Evolutionary conservation across 75 land plant genomes (phyloP).

Genomic region (Selaginella tamariscina): DNA sequence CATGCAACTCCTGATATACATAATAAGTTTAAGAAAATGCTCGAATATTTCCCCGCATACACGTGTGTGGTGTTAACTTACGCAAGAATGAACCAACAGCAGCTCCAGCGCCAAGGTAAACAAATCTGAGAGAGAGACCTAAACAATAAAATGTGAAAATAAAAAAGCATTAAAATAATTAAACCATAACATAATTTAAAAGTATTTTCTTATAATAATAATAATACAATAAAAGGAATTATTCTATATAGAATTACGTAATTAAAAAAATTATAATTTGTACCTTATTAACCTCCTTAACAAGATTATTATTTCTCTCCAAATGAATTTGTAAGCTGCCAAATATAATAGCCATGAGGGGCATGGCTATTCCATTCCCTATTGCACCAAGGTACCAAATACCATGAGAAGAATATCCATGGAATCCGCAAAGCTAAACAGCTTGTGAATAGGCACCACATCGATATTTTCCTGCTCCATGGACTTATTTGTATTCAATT

Average conservation of each 20-base stretch:
- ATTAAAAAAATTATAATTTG: background rate
- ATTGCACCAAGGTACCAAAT: background rate
- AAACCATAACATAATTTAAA: no score
- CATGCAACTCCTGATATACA: slow-evolving; percentile 48
- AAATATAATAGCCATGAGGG: background rate
- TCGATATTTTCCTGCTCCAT: no score
- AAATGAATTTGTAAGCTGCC: background rate
- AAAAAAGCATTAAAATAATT: no score
- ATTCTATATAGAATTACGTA: no score
- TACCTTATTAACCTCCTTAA: background rate
- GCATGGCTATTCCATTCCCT: background rate
- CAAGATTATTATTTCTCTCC: background rate
- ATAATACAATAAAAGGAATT: no score
- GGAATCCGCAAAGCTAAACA: background rate
- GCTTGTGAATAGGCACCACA: no score
- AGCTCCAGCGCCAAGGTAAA: slow-evolving; percentile 51
- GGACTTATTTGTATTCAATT: no score
- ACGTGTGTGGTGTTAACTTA: no score
- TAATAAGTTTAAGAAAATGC: background rate
- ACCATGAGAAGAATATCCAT: background rate
- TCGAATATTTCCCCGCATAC: background rate
- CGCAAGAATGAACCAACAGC: slow-evolving; percentile 54
- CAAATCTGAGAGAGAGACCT: slow-evolving; percentile 44
- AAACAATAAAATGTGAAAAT: background rate
- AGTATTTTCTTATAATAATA: no score